Base-by-base conservation (phyloP, 1,284 basidiomycete species). In the Ustilago xerochloae region DNA sequence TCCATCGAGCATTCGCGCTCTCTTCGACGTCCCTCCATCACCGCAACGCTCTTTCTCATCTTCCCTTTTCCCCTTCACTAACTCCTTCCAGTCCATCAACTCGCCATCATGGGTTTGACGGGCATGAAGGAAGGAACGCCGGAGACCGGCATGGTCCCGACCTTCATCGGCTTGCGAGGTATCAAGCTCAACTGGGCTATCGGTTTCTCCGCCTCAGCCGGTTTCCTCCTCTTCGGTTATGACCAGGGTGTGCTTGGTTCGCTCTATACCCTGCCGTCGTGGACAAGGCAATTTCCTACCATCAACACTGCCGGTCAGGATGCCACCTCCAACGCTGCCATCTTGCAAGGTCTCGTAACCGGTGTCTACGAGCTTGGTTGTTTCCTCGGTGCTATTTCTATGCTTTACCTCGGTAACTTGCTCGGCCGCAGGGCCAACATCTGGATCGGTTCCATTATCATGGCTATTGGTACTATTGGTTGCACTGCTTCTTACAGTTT, bases 241-340 rank as follows among this genome's bases (percentile, higher is more conserved):
- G 80, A 83, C 53, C 80, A 83, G 57, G 81, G 81, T 76, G 81
- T 83, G 20, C 76, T 82, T 47, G 81, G 81, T 15, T 78, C 78
- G 62, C 69, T 83, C 24, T 73, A 82, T 45, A 81, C 79, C 8
- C 70, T 83, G 13, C 74, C 70, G 0, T 67, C 76, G 9, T 83
- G 81, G 74, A 48, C 35, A 24, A n/a, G 24, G 8, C 58, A 56
- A 10, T 83, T 82, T 46, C 81, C 81, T 18, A 13, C 51, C 22
- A 83, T 83, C 50, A 63, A 83, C 64, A 81, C 79, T 6, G 51
- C 30, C 16, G 33, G 29, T 9, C 2, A 20, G 8, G 45, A 30
- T n/a, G 22, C 22, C 33, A 72, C 65, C 15, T 78, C 77, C n/a
- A 54, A 55, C n/a, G 69, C 58, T 6, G 63, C 79, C 8, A 58